Conservation (phyloP, 257 asterid species). For the Solanum paucissectum region DNA sequence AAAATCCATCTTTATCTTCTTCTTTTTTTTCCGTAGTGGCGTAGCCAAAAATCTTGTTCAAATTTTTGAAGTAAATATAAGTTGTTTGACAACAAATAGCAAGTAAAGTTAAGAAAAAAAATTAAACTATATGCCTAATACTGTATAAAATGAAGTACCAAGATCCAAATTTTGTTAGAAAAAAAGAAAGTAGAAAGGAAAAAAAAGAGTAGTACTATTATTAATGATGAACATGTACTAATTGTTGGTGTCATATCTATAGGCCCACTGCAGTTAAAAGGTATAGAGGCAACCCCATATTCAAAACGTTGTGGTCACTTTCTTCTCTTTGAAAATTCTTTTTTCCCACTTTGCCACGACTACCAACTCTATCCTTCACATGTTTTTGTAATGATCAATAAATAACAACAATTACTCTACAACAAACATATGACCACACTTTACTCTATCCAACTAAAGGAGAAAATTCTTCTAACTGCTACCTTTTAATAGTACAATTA, state of each 20-base stretch:
- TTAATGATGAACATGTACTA: not conserved
- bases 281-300: not conserved
- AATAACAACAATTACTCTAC: not conserved
- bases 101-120: not conserved
- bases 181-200: not conserved
- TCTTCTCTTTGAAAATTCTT: not conserved
- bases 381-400: not conserved
- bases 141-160: not conserved
- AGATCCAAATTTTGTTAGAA: not conserved
- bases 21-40: not conserved
- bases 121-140: not conserved
- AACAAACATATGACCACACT: not conserved
- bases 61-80: not conserved
- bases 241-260: not conserved
- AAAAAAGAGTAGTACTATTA: not conserved
- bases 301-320: not conserved
- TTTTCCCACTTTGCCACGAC: not conserved
- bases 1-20: not conserved
- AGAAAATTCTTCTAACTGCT: not conserved
- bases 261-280: not conserved
- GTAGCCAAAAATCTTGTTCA: not conserved
- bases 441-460: not conserved
- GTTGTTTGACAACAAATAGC: not conserved
- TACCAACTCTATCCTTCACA: not conserved
- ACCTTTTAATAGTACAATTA: not conserved